Percentiles rank a stretch among this genome's conserved stretches.
phyloP scores from a whole-genome alignment of 768 basidiomycete species.

The Brasilioporus rufonigricans region DNA sequence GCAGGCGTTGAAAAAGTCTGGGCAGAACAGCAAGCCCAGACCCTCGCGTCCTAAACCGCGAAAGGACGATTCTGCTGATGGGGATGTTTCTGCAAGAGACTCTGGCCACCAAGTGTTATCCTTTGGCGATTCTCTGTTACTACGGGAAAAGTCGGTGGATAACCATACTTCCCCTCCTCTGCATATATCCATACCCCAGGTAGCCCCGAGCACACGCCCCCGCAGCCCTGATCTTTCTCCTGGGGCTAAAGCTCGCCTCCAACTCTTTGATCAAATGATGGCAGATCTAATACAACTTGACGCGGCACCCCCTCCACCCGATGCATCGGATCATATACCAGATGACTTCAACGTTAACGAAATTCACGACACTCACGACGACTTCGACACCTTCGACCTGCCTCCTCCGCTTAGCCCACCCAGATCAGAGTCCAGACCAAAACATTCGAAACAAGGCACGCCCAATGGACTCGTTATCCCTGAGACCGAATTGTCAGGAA shows the following conservation, averaged over 20 bases:
- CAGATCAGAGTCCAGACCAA: not conserved
- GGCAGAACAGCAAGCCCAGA: not conserved
- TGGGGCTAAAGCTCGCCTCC: constrained; percentile 24
- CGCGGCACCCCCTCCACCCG: not conserved
- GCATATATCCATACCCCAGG: constrained; percentile 8
- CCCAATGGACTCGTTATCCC: constrained; percentile 29
- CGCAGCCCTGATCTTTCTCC: constrained; percentile 25
- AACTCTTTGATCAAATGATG: constrained; percentile 31
- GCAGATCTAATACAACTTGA: not conserved
- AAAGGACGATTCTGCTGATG: not conserved
- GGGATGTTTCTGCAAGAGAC: not conserved
- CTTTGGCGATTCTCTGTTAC: not conserved
- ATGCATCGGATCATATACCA: not conserved
- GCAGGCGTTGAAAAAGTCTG: not conserved
- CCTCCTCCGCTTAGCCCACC: constrained; percentile 4
- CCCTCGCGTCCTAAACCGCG: not conserved
- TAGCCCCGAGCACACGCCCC: not conserved
- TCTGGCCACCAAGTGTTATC: not conserved
- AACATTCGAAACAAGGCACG: not conserved
- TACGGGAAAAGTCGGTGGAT: not conserved
- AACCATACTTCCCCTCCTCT: not conserved
- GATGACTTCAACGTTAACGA: not conserved
- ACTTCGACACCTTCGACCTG: not conserved
- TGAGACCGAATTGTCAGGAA: constrained; percentile 31
- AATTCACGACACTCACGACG: not conserved